Conservation (phyloP, 495 filamentous ascomycete species). For the Aspergillus diversus region DNA sequence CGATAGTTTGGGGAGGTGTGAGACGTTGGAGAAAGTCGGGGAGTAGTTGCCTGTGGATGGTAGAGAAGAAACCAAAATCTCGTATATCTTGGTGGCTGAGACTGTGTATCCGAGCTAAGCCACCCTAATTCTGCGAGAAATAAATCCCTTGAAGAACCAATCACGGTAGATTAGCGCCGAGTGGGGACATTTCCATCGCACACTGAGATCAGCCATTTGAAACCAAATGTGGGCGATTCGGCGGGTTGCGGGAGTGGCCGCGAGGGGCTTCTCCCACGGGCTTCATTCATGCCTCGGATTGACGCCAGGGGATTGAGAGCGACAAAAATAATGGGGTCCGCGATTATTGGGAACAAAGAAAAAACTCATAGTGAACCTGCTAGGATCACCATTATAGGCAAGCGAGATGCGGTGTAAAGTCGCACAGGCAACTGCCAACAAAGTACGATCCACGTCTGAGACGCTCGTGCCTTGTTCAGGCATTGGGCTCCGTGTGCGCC, state of each 20-base stretch:
- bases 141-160: no score
- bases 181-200: no score
- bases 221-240: background rate
- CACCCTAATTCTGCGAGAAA: no score
- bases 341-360: background rate
- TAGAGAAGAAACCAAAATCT: no score
- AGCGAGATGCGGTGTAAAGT: background rate
- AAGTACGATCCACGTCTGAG: background rate
- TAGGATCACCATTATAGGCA: background rate
- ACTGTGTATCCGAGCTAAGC: no score
- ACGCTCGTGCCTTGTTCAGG: background rate
- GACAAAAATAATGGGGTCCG: background rate
- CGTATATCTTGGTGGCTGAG: no score
- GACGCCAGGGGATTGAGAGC: background rate
- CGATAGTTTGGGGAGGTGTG: no score
- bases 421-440: background rate
- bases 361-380: background rate
- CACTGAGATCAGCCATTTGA: no score
- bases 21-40: no score
- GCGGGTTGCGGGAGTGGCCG: background rate
- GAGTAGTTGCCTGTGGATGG: no score
- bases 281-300: background rate
- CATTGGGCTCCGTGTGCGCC: background rate
- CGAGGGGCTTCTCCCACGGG: background rate
- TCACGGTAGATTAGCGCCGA: no score